phyloP scores from a whole-genome alignment of 1,284 basidiomycete species.

The Takashimella tepidaria region DNA sequence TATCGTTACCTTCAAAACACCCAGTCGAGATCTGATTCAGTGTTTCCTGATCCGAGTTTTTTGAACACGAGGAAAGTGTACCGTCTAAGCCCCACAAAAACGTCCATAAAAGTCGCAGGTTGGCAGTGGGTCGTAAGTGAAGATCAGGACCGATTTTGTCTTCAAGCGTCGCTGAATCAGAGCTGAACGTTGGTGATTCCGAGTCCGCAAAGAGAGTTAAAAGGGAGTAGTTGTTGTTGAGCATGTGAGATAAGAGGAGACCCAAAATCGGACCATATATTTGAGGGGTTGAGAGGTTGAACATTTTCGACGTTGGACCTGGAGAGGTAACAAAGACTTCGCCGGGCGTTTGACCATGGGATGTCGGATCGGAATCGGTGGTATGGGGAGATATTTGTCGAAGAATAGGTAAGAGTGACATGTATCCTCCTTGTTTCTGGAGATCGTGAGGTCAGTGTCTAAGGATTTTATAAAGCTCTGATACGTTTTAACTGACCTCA shows the following conservation, averaged over 20 bases:
- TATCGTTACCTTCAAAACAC: constrained; percentile 1
- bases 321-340: background rate
- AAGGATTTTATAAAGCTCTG: background rate
- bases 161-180: constrained; percentile 8
- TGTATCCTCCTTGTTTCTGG: constrained; percentile 30
- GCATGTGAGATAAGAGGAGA: constrained; percentile 35
- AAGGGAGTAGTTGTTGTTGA: constrained; percentile 40
- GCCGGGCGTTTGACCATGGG: background rate
- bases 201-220: constrained; percentile 22
- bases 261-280: constrained; percentile 19
- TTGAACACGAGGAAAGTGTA: background rate
- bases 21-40: background rate
- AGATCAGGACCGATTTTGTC: constrained; percentile 25
- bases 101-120: constrained; percentile 31
- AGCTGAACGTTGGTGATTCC: background rate
- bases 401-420: constrained; percentile 19
- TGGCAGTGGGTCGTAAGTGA: constrained; percentile 20
- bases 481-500: constrained; percentile 22
- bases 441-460: constrained; percentile 5
- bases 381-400: constrained; percentile 11
- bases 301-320: background rate
- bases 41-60: background rate
- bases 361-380: too few species aligned
- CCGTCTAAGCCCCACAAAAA: constrained; percentile 29
- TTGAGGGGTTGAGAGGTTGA: background rate